phyloP scores from a whole-genome alignment of 1,284 basidiomycete species.

The Apiotrichum mycotoxinovorans region DNA sequence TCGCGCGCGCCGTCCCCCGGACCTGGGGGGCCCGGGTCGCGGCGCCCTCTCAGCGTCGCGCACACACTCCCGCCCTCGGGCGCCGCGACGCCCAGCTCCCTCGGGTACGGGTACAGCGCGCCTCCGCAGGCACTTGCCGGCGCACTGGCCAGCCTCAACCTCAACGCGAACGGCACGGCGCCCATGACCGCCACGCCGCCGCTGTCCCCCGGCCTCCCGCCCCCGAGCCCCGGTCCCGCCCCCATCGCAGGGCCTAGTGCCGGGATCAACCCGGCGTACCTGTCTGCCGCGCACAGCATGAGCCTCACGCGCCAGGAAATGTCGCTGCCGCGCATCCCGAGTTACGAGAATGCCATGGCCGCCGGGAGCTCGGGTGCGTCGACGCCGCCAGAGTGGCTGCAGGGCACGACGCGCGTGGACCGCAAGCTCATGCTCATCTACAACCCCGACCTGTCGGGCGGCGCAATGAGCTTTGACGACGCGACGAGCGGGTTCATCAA shows the following conservation, averaged over 20 bases:
- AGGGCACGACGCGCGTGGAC: constrained; percentile 1
- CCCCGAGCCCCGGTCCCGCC: not conserved
- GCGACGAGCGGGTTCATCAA: constrained; percentile 9
- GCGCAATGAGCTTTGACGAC: constrained; percentile 20
- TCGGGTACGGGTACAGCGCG: not conserved
- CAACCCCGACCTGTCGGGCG: constrained; percentile 24
- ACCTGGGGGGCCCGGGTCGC: not conserved
- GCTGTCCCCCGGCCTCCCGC: not conserved
- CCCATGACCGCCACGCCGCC: not conserved
- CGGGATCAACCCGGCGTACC: not conserved
- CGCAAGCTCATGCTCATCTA: constrained; percentile 14
- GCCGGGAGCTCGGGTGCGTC: not conserved
- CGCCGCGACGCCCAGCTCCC: constrained; percentile 2
- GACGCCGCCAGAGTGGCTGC: constrained; percentile 5
- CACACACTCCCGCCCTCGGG: constrained; percentile 1
- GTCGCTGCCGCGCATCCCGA: constrained; percentile 2
- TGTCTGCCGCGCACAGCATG: constrained; percentile 1
- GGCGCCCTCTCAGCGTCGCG: not conserved
- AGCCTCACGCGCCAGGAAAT: constrained; percentile 4
- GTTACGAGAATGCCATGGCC: constrained; percentile 2
- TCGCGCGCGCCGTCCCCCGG: constrained; percentile 3
- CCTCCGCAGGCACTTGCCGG: constrained; percentile 10
- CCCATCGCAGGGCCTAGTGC: not conserved
- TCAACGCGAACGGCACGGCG: constrained; percentile 6
- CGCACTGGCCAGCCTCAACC: constrained; percentile 14